Base-by-base conservation (phyloP, 2,329 filamentous ascomycete genomes). In the Sphaceloma murrayae region DNA sequence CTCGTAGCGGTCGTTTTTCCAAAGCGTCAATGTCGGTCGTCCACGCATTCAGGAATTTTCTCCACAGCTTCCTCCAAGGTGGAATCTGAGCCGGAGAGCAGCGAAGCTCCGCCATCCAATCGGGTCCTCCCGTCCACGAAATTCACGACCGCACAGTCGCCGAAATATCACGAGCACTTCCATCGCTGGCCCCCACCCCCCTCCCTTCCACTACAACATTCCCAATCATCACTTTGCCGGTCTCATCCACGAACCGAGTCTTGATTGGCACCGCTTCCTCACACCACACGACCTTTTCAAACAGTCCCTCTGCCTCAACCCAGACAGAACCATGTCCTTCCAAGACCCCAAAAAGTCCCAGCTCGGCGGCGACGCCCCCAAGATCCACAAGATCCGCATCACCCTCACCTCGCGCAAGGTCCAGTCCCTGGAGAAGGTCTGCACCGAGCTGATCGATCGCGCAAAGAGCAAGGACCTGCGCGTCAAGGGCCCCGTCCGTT, bases 301-400 rank as follows among this genome's bases (percentile, higher is more conserved):
- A 50, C 54, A 54, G 56, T 53, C 46, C 22, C 43, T 38, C 47
- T 53, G 48, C 50, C 50, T 48, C 51, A 47, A 52, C 51, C 50
- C 50, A 52, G 48, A 59, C 63, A 53, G n/a, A n/a, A 63, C 70
- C 82, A 93, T 93, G 85, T 91, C 86, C 72, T 91, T 84, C 81
- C 77, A 94, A 72, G 94, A 95, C 80, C 73, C 76, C 65, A 88
- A 94, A 70, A 94, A 95, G 80, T 82, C 53, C 46, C 61, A 88
- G 63, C 83, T 85, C 70, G 83, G n/a, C n/a, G n/a, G 78, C 73
- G 88, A 94, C 68, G 81, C 80, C 68, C 85, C 85, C 50, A 93
- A 94, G 81, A 82, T 83, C 75, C 86, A 94, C 82, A 87, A 88
- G 75, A 94, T 94, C 78, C 85, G 89, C 68, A 95, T 96, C 78